Base-by-base conservation (phyloP, 768 basidiomycete species). In the Boletus pseudopeckii region DNA sequence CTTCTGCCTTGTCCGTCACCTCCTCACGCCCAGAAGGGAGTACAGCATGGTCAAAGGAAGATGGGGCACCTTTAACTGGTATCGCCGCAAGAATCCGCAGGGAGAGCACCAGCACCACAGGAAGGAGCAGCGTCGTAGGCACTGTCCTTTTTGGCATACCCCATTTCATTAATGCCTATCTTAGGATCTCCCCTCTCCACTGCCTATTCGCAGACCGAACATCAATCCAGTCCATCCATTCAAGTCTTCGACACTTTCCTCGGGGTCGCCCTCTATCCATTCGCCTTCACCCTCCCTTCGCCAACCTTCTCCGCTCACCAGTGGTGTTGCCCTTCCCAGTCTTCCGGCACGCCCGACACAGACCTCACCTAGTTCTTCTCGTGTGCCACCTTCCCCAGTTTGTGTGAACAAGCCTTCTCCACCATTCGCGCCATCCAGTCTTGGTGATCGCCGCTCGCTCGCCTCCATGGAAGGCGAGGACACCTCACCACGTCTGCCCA, bases 171-270 rank as follows among this genome's bases (percentile, higher is more conserved):
- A 0, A 61, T 30, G 18, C 37, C 39, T 54, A 28, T 9, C 47
- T 57, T 58, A 74, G 74, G 70, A 75, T 57, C 68, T 69, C 32
- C 73, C 71, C 37, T 69, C 76, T 50, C 69, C 76, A 7, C 52
- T 79, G 13, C 77, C 77, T 4, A 78, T 80, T n/a, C 76, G 78
- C 15, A 71, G 68, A 42, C 71, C 75, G 4, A 72, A 70, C 26
- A 70, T 80, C 20, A 73, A 69, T 33, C 62, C 72, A 0, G 71
- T 79, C 3, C 72, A 77, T 52, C 76, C 78, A 15, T 80, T 80
- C 73, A 80, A 79, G 59, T 74, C 78, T 7, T 75, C 77, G 10
- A 77, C 80, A 0, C 71, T 80, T 13, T 80, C 79, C 18, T 72
- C 77, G 0, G 77, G 77, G 9, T 77, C 78, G 7, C 76, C 77